These are phyloP conservation scores for Voacanga thouarsii DNA, from an alignment of 257 asterid species.

Conservation along the genomic window DNA sequence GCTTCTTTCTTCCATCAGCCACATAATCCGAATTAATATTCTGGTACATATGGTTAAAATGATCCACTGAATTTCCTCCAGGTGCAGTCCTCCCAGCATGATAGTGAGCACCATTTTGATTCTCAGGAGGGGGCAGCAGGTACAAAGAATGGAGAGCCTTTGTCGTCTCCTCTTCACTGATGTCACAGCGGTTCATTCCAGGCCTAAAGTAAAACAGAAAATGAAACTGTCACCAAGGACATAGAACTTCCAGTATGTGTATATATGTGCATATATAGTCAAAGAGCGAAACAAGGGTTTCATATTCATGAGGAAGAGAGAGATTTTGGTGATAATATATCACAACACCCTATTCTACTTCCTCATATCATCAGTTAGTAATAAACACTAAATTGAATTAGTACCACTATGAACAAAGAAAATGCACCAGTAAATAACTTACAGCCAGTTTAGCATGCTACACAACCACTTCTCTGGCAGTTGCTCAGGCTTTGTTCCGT, in stretches of 20 bases:
- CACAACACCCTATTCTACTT: not conserved
- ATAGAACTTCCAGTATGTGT: not conserved
- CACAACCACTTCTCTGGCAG: slow-evolving; percentile 81
- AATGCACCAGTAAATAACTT: slow-evolving; percentile 41
- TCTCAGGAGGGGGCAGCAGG: slow-evolving; percentile 47
- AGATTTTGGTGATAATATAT: not conserved
- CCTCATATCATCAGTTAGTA: not conserved
- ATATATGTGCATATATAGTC: not conserved
- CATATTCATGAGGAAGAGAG: not conserved
- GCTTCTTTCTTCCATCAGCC: slow-evolving; percentile 43
- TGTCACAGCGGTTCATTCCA: slow-evolving; percentile 74
- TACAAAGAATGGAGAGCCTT: slow-evolving; percentile 49
- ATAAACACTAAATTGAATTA: not conserved
- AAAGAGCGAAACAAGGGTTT: not conserved
- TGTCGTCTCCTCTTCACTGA: slow-evolving; percentile 72
- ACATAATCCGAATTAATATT: slow-evolving; percentile 26
- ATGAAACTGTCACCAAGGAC: not conserved
- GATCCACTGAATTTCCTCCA: slow-evolving; percentile 43
- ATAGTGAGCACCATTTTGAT: slow-evolving; percentile 37
- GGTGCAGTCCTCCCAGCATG: slow-evolving; percentile 32
- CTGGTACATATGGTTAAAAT: slow-evolving; percentile 25
- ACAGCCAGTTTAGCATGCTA: slow-evolving; percentile 94
- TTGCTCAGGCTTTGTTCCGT: slow-evolving; percentile 45
- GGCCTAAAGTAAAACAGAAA: slow-evolving; percentile 55
- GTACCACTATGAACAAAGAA: not conserved